Evolutionary conservation across 176 grass and related monocot genomes (phyloP).

Genomic region (Triticum turgidum): DNA sequence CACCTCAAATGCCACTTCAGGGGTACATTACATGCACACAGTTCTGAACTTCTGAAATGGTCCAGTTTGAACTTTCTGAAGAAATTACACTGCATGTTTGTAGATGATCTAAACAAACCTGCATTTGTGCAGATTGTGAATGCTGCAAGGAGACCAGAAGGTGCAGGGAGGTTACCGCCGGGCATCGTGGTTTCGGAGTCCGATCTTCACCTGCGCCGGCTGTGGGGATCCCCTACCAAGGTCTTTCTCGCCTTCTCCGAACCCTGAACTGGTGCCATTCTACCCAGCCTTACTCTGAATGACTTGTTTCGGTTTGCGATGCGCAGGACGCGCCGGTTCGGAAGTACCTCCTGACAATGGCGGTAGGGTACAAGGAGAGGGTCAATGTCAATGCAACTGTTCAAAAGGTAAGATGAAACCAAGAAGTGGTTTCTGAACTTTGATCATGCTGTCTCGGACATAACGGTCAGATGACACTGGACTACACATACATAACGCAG

Average conservation of each 20-base stretch:
- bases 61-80: neutral
- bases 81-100: neutral
- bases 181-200: constrained; percentile 39
- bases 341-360: constrained; percentile 22
- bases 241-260: neutral
- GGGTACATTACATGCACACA: neutral
- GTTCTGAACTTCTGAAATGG: too few relatives aligned
- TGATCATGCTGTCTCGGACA: too few relatives aligned
- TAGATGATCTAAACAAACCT: neutral
- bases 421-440: neutral
- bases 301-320: neutral
- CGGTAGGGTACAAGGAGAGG: constrained; percentile 22
- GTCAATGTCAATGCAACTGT: constrained; percentile 28
- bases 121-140: neutral
- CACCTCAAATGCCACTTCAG: constrained; percentile 20
- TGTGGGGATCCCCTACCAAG: constrained; percentile 51
- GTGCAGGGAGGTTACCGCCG: constrained; percentile 44
- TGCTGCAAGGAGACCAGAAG: constrained; percentile 27
- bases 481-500: neutral
- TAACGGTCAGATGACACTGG: neutral
- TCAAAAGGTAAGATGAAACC: constrained; percentile 16
- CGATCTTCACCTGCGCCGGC: constrained; percentile 47
- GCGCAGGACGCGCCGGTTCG: neutral
- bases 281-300: neutral
- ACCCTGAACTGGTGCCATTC: neutral